phyloP scores from a whole-genome alignment of 495 filamentous ascomycete genomes.

The Aspergillus kassunensis region DNA sequence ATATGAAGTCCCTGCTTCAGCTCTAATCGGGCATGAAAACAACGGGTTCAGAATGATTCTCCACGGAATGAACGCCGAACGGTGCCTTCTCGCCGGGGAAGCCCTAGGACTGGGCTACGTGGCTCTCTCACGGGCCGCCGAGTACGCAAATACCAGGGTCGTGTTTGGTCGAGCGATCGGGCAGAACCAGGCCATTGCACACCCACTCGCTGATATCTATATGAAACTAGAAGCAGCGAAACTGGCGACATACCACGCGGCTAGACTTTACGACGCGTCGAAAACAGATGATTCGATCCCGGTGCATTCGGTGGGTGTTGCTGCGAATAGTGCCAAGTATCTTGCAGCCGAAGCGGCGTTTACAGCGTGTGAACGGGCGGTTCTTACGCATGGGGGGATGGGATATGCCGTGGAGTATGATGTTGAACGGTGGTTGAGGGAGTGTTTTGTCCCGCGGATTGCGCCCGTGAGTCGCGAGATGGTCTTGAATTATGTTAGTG shows the following conservation, averaged over 20 bases:
- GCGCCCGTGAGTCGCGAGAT: constrained; percentile 75
- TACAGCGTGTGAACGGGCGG: constrained; percentile 65
- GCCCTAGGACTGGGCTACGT: constrained; percentile 74
- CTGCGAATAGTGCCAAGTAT: constrained; percentile 74
- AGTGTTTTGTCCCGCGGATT: constrained; percentile 70
- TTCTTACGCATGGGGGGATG: constrained; percentile 69
- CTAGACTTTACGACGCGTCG: constrained; percentile 63
- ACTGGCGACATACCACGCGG: constrained; percentile 72
- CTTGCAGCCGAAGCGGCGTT: constrained; percentile 77
- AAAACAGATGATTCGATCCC: constrained; percentile 50
- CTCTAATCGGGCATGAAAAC: constrained; percentile 64
- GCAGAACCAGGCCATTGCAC: constrained; percentile 69
- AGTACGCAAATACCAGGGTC: constrained; percentile 63
- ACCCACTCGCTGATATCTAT: constrained; percentile 69
- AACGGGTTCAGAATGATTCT: constrained; percentile 74
- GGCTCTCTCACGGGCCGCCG: constrained; percentile 59
- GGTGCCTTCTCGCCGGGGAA: constrained; percentile 72
- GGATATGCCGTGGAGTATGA: constrained; percentile 76
- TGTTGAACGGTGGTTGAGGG: constrained; percentile 71
- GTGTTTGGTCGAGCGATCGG: constrained; percentile 72
- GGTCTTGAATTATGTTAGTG: constrained; percentile 75
- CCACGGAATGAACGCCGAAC: constrained; percentile 82
- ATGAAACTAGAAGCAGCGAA: constrained; percentile 81
- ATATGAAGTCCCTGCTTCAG: constrained; percentile 56
- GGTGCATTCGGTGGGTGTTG: constrained; percentile 63